phyloP scores from a whole-genome alignment of 306 rosid species.

The Abrus precatorius region DNA sequence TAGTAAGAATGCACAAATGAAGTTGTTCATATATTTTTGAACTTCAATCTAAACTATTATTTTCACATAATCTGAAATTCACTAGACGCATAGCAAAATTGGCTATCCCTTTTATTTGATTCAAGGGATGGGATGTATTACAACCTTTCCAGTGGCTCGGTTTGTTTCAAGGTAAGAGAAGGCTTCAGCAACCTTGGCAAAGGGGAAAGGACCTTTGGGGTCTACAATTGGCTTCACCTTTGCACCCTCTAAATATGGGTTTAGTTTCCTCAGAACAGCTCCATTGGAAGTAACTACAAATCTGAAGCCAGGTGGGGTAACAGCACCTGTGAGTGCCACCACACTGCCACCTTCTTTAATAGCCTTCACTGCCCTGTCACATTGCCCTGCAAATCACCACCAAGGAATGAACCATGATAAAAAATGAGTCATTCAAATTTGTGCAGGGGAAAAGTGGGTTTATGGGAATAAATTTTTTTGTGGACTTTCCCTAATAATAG shows the following conservation, averaged over 20 bases:
- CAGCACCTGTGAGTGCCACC: conserved; percentile 88
- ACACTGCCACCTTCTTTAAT: conserved; percentile 92
- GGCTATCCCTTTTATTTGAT: not conserved
- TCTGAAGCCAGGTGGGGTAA: conserved; percentile 96
- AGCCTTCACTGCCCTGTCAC: conserved; percentile 90
- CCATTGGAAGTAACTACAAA: conserved; percentile 94
- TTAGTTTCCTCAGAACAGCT: conserved; percentile 78
- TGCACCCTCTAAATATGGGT: conserved; percentile 88
- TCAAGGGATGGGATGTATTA: conserved; percentile 86
- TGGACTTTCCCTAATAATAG: not conserved
- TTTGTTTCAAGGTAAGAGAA: conserved; percentile 89
- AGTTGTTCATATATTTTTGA: not conserved
- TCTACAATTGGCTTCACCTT: conserved; percentile 89
- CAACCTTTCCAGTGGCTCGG: conserved; percentile 83
- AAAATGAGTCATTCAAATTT: not conserved
- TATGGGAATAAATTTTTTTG: not conserved
- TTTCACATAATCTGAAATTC: conserved; percentile 30
- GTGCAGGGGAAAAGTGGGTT: not conserved
- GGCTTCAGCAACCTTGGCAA: conserved; percentile 83
- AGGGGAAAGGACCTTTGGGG: conserved; percentile 84
- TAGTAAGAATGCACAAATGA: not conserved
- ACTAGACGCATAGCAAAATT: conserved; percentile 52
- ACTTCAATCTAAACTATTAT: conserved; percentile 26
- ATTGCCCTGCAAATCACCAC: conserved; percentile 72
- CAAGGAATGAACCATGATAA: not conserved